Base-by-base conservation (phyloP, 2,329 filamentous ascomycete species). In the Nemania sp. region DNA sequence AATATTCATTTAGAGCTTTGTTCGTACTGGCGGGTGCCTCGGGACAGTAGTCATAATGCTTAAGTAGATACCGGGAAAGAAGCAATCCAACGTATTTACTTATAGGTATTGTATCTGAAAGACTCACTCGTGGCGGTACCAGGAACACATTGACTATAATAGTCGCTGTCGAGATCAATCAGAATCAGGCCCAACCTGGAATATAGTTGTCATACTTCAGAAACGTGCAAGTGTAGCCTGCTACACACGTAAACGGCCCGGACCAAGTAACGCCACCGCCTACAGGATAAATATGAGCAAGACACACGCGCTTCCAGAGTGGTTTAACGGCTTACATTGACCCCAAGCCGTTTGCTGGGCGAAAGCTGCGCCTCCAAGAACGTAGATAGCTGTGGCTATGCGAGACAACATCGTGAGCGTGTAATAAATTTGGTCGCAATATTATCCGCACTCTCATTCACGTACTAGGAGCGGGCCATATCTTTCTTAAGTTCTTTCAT, bases 131-230 rank as follows among this genome's bases (percentile, higher is more conserved):
- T 60, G 17, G 62, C 56, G 9, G 50, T 53, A 3, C 64, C 64
- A 25, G 64, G 64, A 21, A 64, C 20, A 32, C 64, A 66, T 48
- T 66, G 64, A 43, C 62, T 64, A 55, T 64, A 66, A 25, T 65
- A 66, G 12, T 64, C 64, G 48, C 64, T 66, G 21, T 42, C 12
- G 34, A 32, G 3, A n/a, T 11, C n/a, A 7, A 47, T 65, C 11
- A 63, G 57, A 11, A 58, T 48, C 17, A 11, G 9, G 11, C 20
- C 37, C 10, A 12, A 3, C 4, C n/a, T 12, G 0, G 35, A 29
- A 34, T 2, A 13, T 29, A 20, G 21, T 9, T 11, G 15, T 3
- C 39, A 3, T 60, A 66, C 62, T 66, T 66, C 9, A 64, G 46
- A 32, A 55, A 18, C 12, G 55, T 40, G 34, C 64, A 66, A 15